Percentiles rank a stretch among this genome's conserved stretches.
Conservation (phyloP, 371 early-diverging fungal genomes). For the Vairimorpha apis region DNA sequence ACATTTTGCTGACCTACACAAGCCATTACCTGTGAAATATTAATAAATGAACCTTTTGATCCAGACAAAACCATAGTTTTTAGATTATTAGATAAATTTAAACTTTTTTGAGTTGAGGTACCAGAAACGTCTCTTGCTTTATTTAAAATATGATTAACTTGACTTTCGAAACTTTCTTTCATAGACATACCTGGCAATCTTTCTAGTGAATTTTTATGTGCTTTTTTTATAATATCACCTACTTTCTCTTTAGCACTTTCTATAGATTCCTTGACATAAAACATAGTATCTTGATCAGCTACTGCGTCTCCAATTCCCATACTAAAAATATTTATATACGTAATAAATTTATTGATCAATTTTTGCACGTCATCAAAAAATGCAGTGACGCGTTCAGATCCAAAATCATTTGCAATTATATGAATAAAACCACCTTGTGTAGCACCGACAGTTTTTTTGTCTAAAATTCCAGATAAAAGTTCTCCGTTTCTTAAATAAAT, state of each 20-base stretch:
- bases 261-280: constrained; percentile 74
- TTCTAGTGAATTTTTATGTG: constrained; percentile 76
- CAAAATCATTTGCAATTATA: constrained; percentile 85
- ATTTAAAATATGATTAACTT: constrained; percentile 77
- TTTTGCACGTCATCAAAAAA: constrained; percentile 90
- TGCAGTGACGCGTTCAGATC: constrained; percentile 74
- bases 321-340: constrained; percentile 76
- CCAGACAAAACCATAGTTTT: constrained; percentile 96
- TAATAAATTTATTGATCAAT: constrained; percentile 87
- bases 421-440: constrained; percentile 85
- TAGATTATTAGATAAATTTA: constrained; percentile 87
- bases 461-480: constrained; percentile 82
- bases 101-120: constrained; percentile 74
- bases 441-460: constrained; percentile 91
- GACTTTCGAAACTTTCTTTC: constrained; percentile 85
- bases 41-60: constrained; percentile 93
- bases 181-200: constrained; percentile 90
- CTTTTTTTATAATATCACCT: constrained; percentile 72
- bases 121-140: constrained; percentile 90
- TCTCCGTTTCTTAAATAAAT: constrained; percentile 87
- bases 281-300: constrained; percentile 78
- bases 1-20: constrained; percentile 99
- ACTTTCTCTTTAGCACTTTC: constrained; percentile 75
- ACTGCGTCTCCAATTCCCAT: constrained; percentile 98
- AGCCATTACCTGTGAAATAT: constrained; percentile 95